Conservation (phyloP, 2,329 filamentous ascomycete genomes). For the Sclerotinia glacialis region DNA sequence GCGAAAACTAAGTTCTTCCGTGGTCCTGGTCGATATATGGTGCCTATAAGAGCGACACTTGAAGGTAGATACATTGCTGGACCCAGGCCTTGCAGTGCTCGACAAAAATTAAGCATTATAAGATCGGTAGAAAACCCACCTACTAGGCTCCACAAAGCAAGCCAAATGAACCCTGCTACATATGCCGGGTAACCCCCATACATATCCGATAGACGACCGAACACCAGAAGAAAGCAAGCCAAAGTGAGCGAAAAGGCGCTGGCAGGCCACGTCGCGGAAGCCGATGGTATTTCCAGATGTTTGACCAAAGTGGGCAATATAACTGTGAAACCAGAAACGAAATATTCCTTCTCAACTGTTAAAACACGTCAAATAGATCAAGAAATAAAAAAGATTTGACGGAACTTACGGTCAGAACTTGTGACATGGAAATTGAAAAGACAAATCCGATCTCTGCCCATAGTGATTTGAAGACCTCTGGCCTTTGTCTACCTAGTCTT, state of each 20-base stretch:
- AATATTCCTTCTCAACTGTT: slow-evolving; percentile 51
- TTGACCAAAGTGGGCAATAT: slow-evolving; percentile 64
- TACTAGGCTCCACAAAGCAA: slow-evolving; percentile 65
- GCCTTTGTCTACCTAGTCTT: slow-evolving; percentile 56
- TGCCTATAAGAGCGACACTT: slow-evolving; percentile 64
- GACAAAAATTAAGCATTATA: slow-evolving; percentile 69
- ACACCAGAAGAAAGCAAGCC: slow-evolving; percentile 58
- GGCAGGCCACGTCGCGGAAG: slow-evolving; percentile 60
- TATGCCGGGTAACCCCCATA: slow-evolving; percentile 62
- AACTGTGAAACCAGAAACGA: slow-evolving; percentile 71
- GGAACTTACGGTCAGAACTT: slow-evolving; percentile 51
- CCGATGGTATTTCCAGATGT: slow-evolving; percentile 61
- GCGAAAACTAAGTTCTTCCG: slow-evolving; percentile 64
- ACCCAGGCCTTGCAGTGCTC: slow-evolving; percentile 71
- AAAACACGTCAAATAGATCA: neutral
- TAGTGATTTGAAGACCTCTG: slow-evolving; percentile 49
- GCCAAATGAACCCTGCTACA: slow-evolving; percentile 59
- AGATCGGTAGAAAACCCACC: slow-evolving; percentile 67
- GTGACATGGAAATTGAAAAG: slow-evolving; percentile 58
- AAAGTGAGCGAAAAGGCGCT: slow-evolving; percentile 58
- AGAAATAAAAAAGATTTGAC: neutral
- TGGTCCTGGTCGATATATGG: slow-evolving; percentile 63
- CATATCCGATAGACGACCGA: slow-evolving; percentile 60
- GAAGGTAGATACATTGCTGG: slow-evolving; percentile 69
- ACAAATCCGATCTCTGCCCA: slow-evolving; percentile 58